Evolutionary conservation across 495 filamentous ascomycete genomes (phyloP).

Genomic region (Collariella sp.): DNA sequence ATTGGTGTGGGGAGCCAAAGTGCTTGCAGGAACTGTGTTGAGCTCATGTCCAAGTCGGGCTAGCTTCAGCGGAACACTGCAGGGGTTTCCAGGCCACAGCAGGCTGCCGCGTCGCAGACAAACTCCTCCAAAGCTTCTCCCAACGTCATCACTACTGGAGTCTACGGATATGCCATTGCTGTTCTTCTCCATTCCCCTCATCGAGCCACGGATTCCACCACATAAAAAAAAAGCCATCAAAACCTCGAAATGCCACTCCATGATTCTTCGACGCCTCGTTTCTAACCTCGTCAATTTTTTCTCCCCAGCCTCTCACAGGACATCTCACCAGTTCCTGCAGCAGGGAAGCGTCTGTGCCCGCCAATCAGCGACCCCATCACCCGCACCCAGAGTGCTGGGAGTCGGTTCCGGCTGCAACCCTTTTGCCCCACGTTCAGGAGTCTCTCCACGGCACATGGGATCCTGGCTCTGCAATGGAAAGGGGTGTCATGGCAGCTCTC

Average conservation of each 20-base stretch:
- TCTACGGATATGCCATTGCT: no score
- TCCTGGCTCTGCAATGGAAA: conserved; percentile 3
- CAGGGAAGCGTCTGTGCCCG: not conserved
- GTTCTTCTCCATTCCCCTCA: no score
- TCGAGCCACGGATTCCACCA: not conserved
- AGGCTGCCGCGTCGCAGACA: no score
- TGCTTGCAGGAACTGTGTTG: conserved; percentile 3
- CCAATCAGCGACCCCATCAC: conserved; percentile 23
- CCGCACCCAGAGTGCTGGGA: conserved; percentile 19
- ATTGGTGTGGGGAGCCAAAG: conserved; percentile 2
- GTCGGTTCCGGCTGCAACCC: conserved; percentile 13
- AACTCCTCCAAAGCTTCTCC: no score
- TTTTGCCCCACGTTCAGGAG: not conserved
- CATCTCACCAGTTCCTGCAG: not conserved
- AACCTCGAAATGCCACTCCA: no score
- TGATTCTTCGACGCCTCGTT: no score
- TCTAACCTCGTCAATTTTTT: no score
- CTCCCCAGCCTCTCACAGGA: not conserved
- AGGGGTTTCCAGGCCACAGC: no score
- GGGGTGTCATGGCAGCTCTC: no score
- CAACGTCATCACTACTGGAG: no score
- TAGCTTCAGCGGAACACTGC: conserved; percentile 1
- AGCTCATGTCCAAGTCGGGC: no score
- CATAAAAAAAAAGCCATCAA: no score
- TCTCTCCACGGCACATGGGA: not conserved